Percentiles rank a stretch among this genome's conserved stretches.
Evolutionary conservation across 2,329 filamentous ascomycete species (phyloP).

Genomic region (Nectriaceae sp.): DNA sequence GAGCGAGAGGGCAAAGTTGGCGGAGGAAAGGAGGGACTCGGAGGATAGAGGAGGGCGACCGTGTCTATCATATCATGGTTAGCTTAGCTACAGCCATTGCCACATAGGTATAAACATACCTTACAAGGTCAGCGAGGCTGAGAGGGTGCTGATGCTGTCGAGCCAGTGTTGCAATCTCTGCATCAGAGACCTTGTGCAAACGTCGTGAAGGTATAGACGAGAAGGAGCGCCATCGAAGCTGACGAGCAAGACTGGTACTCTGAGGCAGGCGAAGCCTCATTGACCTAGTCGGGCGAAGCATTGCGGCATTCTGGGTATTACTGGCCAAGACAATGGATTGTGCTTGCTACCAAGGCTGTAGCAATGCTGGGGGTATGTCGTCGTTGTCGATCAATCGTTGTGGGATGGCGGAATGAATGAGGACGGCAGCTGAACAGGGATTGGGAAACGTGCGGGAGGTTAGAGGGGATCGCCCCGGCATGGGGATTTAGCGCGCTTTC

Average conservation of each 20-base stretch:
- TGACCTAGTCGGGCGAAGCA: conserved; percentile 25
- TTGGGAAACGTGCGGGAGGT: neutral
- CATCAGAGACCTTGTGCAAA: conserved; percentile 56
- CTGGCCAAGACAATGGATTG: neutral
- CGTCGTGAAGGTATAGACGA: neutral
- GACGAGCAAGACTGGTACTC: conserved; percentile 12
- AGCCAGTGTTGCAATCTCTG: conserved; percentile 78
- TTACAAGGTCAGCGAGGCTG: conserved; percentile 85
- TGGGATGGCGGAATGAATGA: no score
- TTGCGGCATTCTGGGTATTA: conserved; percentile 19
- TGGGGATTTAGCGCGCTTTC: conserved; percentile 13
- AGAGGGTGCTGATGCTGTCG: conserved; percentile 77
- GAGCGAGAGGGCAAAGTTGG: conserved; percentile 92
- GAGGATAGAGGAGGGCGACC: conserved; percentile 84
- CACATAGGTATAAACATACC: conserved; percentile 49
- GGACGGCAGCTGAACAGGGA: neutral
- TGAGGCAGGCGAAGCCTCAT: conserved; percentile 22
- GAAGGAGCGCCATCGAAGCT: conserved; percentile 2
- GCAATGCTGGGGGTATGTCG: no score
- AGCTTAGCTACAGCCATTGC: neutral
- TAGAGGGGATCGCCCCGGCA: neutral
- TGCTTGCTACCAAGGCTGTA: no score
- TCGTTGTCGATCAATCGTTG: no score
- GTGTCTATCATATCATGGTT: conserved; percentile 49
- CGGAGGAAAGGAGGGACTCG: conserved; percentile 80